phyloP scores from a whole-genome alignment of 345 rosid genomes.

The Eutrema heterophyllum region DNA sequence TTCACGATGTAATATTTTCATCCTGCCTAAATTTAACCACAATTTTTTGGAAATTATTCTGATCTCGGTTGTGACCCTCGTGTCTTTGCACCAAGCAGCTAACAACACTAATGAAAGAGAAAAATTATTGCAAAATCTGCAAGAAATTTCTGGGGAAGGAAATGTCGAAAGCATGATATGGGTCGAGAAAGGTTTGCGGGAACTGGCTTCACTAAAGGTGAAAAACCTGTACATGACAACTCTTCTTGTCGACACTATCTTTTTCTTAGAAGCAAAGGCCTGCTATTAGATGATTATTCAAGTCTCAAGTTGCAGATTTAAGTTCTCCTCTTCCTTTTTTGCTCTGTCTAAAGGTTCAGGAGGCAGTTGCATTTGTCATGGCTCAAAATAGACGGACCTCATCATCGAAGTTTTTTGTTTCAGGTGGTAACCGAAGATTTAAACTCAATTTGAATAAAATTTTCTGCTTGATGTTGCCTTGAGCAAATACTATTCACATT shows the following conservation, averaged over 20 bases:
- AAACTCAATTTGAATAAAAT: neutral
- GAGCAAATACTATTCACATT: neutral
- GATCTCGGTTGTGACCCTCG: conserved; percentile 8
- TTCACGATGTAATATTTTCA: conserved; percentile 33
- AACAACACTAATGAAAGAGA: conserved; percentile 43
- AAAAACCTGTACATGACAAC: conserved; percentile 8
- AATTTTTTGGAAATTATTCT: neutral
- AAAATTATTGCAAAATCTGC: conserved; percentile 33
- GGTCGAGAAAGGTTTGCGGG: conserved; percentile 86
- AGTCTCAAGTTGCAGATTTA: neutral
- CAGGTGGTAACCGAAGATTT: conserved; percentile 25
- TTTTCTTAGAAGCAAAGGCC: neutral
- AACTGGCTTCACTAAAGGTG: conserved; percentile 80
- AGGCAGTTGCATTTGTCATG: conserved; percentile 73
- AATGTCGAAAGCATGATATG: conserved; percentile 73
- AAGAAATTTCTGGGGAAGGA: conserved; percentile 55
- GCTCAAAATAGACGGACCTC: conserved; percentile 53
- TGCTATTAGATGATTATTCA: neutral
- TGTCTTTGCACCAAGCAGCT: conserved; percentile 38
- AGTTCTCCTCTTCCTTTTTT: neutral
- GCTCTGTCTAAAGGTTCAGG: conserved; percentile 36
- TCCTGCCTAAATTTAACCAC: neutral
- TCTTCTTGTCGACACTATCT: neutral
- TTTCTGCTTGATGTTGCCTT: neutral
- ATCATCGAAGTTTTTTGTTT: conserved; percentile 40